Evolutionary conservation across 2,329 filamentous ascomycete species (phyloP).

Genomic region (Paecilomyces formosus): DNA sequence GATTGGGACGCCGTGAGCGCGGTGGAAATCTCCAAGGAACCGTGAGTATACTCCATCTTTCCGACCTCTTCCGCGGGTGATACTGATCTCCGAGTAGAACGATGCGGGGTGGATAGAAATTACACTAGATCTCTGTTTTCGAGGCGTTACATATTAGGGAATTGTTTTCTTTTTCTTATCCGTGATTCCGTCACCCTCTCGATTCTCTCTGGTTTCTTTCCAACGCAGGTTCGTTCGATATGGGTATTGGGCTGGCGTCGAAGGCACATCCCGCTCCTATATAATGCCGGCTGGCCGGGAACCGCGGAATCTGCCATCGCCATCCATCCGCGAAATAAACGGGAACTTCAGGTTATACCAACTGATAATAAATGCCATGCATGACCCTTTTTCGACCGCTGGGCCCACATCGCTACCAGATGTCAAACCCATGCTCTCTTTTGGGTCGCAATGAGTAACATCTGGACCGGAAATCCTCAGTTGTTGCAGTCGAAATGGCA

Average conservation of each 20-base stretch:
- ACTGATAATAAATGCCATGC: background rate
- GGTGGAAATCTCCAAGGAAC: conserved; percentile 29
- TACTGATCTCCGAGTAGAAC: conserved; percentile 1
- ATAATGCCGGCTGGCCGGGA: background rate
- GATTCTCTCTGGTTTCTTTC: background rate
- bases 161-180: background rate
- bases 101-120: conserved; percentile 8
- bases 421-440: background rate
- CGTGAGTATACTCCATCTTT: conserved; percentile 16
- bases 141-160: background rate
- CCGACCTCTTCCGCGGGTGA: conserved; percentile 1
- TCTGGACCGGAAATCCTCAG: background rate
- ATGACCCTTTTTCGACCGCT: background rate
- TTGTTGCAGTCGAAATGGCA: background rate
- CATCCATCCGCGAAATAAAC: background rate
- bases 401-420: background rate
- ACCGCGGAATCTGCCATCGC: background rate
- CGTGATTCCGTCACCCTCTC: background rate
- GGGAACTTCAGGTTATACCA: background rate
- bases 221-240: background rate
- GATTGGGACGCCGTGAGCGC: conserved; percentile 11
- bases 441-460: background rate
- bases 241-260: background rate
- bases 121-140: background rate
- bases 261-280: background rate